These are phyloP conservation scores for Lomentospora prolificans DNA, from an alignment of 2,329 filamentous ascomycete genomes.

Conservation along the genomic window DNA sequence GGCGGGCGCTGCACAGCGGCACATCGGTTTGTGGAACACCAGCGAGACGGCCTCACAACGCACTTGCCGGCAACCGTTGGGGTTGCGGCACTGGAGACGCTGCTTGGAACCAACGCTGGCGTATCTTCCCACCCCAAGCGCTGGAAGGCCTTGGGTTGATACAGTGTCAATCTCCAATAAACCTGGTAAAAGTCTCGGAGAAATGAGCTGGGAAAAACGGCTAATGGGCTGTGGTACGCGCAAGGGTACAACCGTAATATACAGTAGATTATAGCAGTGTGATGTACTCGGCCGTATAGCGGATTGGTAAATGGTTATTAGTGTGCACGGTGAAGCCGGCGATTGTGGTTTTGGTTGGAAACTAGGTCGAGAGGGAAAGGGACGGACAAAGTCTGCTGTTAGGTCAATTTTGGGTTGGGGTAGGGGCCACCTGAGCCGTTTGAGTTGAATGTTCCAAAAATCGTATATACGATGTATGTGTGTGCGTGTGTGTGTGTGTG, in stretches of 20 bases:
- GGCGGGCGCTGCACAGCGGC: too few relatives aligned
- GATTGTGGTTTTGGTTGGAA: neutral
- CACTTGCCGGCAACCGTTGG: too few relatives aligned
- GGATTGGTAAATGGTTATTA: neutral
- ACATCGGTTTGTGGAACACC: too few relatives aligned
- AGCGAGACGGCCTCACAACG: too few relatives aligned
- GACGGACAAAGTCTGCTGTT: too few relatives aligned
- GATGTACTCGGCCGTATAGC: neutral
- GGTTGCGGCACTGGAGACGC: too few relatives aligned
- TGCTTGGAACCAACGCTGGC: too few relatives aligned
- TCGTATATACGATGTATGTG: too few relatives aligned
- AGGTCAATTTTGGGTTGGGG: neutral
- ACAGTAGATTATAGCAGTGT: neutral
- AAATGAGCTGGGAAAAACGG: neutral
- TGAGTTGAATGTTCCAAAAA: neutral
- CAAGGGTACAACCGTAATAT: neutral
- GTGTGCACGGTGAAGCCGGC: neutral
- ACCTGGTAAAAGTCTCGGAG: neutral
- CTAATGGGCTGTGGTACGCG: neutral
- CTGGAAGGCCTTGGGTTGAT: neutral
- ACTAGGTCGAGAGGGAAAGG: too few relatives aligned
- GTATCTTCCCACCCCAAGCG: too few relatives aligned
- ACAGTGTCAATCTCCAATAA: neutral
- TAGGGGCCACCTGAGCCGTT: neutral
- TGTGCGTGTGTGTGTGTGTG: too few relatives aligned